Evolutionary conservation across 2,329 filamentous ascomycete species (phyloP).

Genomic region (Coleophoma crateriformis): DNA sequence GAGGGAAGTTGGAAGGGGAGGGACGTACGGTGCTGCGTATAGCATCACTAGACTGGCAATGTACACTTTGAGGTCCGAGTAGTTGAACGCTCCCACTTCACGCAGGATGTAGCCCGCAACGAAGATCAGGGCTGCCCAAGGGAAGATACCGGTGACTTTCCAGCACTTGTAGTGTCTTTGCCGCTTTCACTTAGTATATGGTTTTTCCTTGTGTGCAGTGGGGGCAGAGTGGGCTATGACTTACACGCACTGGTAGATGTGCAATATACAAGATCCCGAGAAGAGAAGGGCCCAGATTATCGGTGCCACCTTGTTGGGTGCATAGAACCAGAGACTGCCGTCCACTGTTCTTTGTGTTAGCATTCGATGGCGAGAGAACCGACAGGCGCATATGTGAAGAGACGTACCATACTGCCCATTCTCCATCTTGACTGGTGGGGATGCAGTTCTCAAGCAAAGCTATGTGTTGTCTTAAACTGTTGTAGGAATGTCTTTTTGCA

Average conservation of each 20-base stretch:
- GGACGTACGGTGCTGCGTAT: slow-evolving; percentile 21
- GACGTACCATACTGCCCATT: too few species aligned
- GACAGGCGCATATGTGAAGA: too few species aligned
- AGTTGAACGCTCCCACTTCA: slow-evolving; percentile 45
- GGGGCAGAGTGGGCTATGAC: slow-evolving; percentile 18
- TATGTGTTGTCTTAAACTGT: too few species aligned
- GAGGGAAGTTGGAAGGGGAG: too few species aligned
- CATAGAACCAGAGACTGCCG: slow-evolving; percentile 39
- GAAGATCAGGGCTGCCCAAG: slow-evolving; percentile 49
- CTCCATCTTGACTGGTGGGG: too few species aligned
- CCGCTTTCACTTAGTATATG: background rate
- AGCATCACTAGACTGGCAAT: slow-evolving; percentile 32
- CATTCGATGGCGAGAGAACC: too few species aligned
- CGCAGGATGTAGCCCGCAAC: slow-evolving; percentile 49
- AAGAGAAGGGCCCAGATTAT: slow-evolving; percentile 46
- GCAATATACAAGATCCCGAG: slow-evolving; percentile 36
- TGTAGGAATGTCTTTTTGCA: too few species aligned
- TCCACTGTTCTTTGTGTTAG: slow-evolving; percentile 12
- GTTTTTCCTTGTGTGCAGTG: background rate
- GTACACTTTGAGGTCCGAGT: slow-evolving; percentile 38
- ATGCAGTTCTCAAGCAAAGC: too few species aligned
- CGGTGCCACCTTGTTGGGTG: slow-evolving; percentile 48
- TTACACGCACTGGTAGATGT: slow-evolving; percentile 52
- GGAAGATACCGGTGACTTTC: slow-evolving; percentile 47
- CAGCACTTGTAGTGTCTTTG: slow-evolving; percentile 51